phyloP scores from a whole-genome alignment of 768 basidiomycete species.

The Paxillus ammoniavirescens region DNA sequence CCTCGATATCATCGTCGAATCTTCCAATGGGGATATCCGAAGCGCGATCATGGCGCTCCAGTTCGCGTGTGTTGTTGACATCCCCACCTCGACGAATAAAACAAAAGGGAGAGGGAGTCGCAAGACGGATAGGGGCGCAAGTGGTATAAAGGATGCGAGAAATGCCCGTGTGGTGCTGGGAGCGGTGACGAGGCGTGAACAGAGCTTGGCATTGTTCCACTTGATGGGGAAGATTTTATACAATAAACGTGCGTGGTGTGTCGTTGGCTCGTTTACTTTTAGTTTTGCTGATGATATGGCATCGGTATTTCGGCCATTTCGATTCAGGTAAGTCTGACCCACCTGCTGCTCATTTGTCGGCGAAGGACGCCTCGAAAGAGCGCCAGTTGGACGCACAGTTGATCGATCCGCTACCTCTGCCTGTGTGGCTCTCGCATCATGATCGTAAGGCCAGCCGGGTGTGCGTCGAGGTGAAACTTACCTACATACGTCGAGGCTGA shows the following conservation, averaged over 20 bases:
- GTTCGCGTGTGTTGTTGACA: slow-evolving; percentile 63
- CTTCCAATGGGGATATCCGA: slow-evolving; percentile 88
- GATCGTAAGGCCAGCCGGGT: slow-evolving; percentile 70
- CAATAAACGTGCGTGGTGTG: slow-evolving; percentile 73
- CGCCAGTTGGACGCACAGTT: slow-evolving; percentile 54
- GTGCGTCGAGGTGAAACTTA: slow-evolving; percentile 61
- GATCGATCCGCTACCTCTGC: slow-evolving; percentile 55
- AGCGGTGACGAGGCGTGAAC: slow-evolving; percentile 78
- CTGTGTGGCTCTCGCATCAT: slow-evolving; percentile 56
- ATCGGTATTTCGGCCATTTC: not conserved
- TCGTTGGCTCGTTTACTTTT: not conserved
- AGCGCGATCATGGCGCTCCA: slow-evolving; percentile 93
- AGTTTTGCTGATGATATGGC: slow-evolving; percentile 1
- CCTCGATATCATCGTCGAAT: slow-evolving; percentile 72
- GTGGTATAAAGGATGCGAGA: slow-evolving; percentile 13
- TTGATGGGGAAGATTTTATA: slow-evolving; percentile 91
- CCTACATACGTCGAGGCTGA: not conserved
- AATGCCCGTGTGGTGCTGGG: slow-evolving; percentile 51
- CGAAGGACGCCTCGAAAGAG: slow-evolving; percentile 64
- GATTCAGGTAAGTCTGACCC: slow-evolving; percentile 73
- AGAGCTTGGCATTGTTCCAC: slow-evolving; percentile 87
- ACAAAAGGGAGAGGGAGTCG: slow-evolving; percentile 31
- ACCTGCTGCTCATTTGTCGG: slow-evolving; percentile 49
- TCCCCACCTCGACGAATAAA: slow-evolving; percentile 15
- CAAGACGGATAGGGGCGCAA: slow-evolving; percentile 25